Evolutionary conservation across 2,329 filamentous ascomycete genomes (phyloP).

Genomic region (Talaromyces sp.): DNA sequence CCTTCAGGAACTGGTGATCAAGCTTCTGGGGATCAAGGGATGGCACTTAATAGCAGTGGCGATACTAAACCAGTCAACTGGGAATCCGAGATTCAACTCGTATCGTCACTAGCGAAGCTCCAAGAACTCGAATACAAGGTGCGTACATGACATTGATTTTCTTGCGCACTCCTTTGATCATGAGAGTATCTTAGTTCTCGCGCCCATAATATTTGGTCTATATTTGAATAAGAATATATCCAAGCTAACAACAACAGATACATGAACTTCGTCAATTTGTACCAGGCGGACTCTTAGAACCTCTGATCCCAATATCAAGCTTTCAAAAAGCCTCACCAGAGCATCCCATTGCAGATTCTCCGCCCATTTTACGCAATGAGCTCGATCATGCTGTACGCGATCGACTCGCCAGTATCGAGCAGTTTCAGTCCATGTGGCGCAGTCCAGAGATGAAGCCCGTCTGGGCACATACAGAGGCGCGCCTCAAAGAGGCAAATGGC

Average conservation of each 20-base stretch:
- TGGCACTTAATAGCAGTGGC: neutral
- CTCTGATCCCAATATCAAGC: slow-evolving; percentile 42
- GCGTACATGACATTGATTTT: neutral
- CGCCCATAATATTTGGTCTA: neutral
- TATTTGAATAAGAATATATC: neutral
- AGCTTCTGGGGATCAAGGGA: neutral
- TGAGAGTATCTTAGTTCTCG: neutral
- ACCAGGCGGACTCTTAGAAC: slow-evolving; percentile 44
- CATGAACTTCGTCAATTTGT: slow-evolving; percentile 47
- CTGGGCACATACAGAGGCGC: slow-evolving; percentile 41
- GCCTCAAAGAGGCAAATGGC: slow-evolving; percentile 41
- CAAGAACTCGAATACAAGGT: slow-evolving; percentile 43
- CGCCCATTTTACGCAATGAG: slow-evolving; percentile 37
- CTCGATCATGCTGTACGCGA: slow-evolving; percentile 39
- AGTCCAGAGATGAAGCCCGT: slow-evolving; percentile 43
- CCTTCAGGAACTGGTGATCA: neutral
- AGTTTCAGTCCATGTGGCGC: slow-evolving; percentile 45
- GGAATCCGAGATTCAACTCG: slow-evolving; percentile 41
- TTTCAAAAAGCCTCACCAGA: slow-evolving; percentile 25
- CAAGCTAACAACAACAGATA: slow-evolving; percentile 35
- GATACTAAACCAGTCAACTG: slow-evolving; percentile 17
- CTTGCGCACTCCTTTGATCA: neutral
- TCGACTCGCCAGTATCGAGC: slow-evolving; percentile 40
- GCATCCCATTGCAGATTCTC: slow-evolving; percentile 34
- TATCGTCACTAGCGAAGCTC: slow-evolving; percentile 44